A percentile compares a stretch with the other conserved stretches of the same genome.
Conservation (phyloP, 768 basidiomycete genomes). For the Trametes coccinea region DNA sequence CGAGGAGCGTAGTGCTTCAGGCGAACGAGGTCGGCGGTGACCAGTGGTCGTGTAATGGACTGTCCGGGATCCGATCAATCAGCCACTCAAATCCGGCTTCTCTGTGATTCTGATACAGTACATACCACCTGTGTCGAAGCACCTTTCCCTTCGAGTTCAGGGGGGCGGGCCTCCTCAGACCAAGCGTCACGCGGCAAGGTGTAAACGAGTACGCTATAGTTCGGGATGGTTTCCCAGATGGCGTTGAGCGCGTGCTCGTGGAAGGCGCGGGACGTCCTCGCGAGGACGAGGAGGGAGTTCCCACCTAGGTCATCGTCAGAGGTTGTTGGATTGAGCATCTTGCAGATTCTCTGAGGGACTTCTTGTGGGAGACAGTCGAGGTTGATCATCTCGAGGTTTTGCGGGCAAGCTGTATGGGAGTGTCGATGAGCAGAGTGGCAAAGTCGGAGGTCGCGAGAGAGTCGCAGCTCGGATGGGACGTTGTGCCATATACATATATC, state of each 20-base stretch:
- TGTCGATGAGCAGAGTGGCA: too few species aligned
- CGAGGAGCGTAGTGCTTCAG: too few species aligned
- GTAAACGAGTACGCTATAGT: not conserved
- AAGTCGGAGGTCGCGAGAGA: too few species aligned
- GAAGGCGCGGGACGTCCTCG: constrained; percentile 2
- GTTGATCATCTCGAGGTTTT: too few species aligned
- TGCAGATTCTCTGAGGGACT: not conserved
- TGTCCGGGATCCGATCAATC: not conserved
- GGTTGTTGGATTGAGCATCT: not conserved
- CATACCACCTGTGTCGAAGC: not conserved
- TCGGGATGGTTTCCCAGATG: not conserved
- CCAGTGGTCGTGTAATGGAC: too few species aligned
- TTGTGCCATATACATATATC: too few species aligned
- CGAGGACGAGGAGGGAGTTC: not conserved
- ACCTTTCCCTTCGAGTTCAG: not conserved
- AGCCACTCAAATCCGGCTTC: too few species aligned
- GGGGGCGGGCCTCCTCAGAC: not conserved
- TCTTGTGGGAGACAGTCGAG: not conserved
- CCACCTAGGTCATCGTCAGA: too few species aligned
- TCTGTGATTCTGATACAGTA: too few species aligned
- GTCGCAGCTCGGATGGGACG: too few species aligned
- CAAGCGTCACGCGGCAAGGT: not conserved
- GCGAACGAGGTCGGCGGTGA: too few species aligned
- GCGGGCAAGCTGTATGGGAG: too few species aligned
- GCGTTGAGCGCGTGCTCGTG: constrained; percentile 3